phyloP scores from a whole-genome alignment of 2,329 filamentous ascomycete species.

The Aspergillus fijiensis region DNA sequence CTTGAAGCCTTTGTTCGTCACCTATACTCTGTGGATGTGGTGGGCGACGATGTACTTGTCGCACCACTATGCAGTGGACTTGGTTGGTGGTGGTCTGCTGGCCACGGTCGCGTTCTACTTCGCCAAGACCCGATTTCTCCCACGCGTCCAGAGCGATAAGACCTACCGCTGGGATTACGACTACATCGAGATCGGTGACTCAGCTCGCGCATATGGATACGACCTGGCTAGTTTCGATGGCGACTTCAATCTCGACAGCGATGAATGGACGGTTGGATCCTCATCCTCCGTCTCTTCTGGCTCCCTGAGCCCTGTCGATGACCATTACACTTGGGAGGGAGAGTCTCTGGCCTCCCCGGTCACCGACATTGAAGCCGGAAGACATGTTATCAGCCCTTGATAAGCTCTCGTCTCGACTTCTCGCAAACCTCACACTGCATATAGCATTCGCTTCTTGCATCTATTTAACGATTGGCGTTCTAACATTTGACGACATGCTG shows the following conservation, averaged over 20 bases:
- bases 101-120: conserved; percentile 80
- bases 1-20: conserved; percentile 74
- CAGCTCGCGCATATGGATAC: conserved; percentile 51
- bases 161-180: conserved; percentile 92
- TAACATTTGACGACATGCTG: conserved; percentile 38
- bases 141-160: conserved; percentile 80
- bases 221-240: conserved; percentile 59
- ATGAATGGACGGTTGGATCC: conserved; percentile 88
- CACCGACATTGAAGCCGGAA: conserved; percentile 42
- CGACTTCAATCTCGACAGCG: conserved; percentile 64
- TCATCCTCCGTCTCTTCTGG: conserved; percentile 72
- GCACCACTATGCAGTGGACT: conserved; percentile 93
- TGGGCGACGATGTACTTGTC: conserved; percentile 98
- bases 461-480: conserved; percentile 36
- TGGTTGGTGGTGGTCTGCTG: conserved; percentile 79
- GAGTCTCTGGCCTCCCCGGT: conserved; percentile 38
- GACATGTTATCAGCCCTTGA: conserved; percentile 29
- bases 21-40: conserved; percentile 91
- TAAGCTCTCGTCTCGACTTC: conserved; percentile 14
- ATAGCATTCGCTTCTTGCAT: conserved; percentile 29
- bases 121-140: conserved; percentile 75
- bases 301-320: conserved; percentile 62
- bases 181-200: conserved; percentile 80
- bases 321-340: conserved; percentile 51
- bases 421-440: conserved; percentile 9